Conservation (phyloP, 768 basidiomycete genomes). For the Mycena haematopus region DNA sequence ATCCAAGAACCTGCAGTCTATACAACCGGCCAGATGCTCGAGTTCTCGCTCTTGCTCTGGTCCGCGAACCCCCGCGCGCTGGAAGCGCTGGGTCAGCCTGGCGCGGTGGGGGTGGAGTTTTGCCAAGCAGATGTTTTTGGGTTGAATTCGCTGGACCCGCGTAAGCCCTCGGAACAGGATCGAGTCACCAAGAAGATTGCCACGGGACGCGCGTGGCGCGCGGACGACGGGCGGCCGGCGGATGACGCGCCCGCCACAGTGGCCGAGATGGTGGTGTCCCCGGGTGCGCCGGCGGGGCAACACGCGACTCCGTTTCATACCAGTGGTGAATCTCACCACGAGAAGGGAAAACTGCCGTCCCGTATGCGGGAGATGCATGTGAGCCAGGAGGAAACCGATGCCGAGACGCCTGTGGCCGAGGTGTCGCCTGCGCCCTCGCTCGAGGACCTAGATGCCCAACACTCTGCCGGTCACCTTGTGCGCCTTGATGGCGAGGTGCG, state of each 20-base stretch:
- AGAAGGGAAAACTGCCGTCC: conserved; percentile 4
- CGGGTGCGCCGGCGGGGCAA: neutral
- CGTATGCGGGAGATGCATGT: conserved; percentile 14
- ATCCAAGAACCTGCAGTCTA: conserved; percentile 24
- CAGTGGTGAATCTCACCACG: neutral
- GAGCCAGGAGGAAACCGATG: neutral
- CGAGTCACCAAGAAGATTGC: conserved; percentile 9
- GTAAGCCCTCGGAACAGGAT: conserved; percentile 14
- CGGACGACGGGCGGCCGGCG: conserved; percentile 19
- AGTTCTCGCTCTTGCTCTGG: conserved; percentile 26
- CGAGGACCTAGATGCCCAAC: conserved; percentile 18
- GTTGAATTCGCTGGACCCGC: conserved; percentile 16
- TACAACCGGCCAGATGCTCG: conserved; percentile 25
- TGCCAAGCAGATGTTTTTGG: conserved; percentile 23
- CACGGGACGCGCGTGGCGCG: conserved; percentile 21
- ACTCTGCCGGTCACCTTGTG: conserved; percentile 20
- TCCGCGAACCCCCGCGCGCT: conserved; percentile 19
- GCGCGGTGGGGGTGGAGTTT: conserved; percentile 22
- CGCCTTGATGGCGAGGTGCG: conserved; percentile 29
- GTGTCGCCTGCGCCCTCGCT: conserved; percentile 22
- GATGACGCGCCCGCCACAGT: conserved; percentile 12
- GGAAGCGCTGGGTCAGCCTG: conserved; percentile 27
- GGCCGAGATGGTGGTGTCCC: too few species aligned
- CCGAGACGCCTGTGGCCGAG: neutral
- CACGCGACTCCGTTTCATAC: neutral